Percentiles rank a stretch among this genome's conserved stretches.
These are phyloP conservation scores for Diaporthe sp. DNA, from an alignment of 2,329 filamentous ascomycete genomes.

Conservation along the genomic window DNA sequence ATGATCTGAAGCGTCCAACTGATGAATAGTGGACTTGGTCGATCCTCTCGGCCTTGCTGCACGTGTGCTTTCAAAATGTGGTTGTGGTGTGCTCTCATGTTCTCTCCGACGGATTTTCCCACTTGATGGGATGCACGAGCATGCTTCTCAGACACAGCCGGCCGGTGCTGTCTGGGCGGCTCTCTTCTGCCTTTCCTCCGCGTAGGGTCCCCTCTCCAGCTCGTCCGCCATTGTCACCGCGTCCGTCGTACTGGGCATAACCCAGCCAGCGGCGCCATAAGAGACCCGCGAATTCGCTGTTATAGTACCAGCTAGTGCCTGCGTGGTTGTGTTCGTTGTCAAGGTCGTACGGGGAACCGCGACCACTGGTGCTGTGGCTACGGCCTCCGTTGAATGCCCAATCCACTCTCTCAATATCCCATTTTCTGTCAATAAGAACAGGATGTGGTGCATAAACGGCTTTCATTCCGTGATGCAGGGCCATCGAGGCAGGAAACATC, in stretches of 20 bases:
- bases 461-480: constrained; percentile 82
- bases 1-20: background rate
- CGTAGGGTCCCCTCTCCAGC: constrained; percentile 61
- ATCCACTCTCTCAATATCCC: constrained; percentile 77
- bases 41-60: background rate
- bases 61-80: constrained; percentile 26
- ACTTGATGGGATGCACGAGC: constrained; percentile 86
- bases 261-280: constrained; percentile 85
- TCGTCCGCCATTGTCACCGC: constrained; percentile 62
- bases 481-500: constrained; percentile 81
- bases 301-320: constrained; percentile 88
- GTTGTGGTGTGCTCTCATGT: background rate
- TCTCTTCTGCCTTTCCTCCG: constrained; percentile 66
- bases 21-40: background rate
- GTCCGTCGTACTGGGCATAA: constrained; percentile 65
- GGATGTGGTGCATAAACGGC: constrained; percentile 86
- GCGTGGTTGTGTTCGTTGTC: constrained; percentile 86
- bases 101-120: constrained; percentile 63
- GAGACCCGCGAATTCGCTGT: constrained; percentile 80
- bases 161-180: constrained; percentile 61
- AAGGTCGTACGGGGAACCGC: constrained; percentile 75
- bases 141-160: constrained; percentile 85
- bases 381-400: constrained; percentile 82
- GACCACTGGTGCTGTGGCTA: constrained; percentile 74
- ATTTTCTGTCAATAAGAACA: constrained; percentile 81